phyloP scores from a whole-genome alignment of 306 rosid species.

The Ochetophila trinervis region DNA sequence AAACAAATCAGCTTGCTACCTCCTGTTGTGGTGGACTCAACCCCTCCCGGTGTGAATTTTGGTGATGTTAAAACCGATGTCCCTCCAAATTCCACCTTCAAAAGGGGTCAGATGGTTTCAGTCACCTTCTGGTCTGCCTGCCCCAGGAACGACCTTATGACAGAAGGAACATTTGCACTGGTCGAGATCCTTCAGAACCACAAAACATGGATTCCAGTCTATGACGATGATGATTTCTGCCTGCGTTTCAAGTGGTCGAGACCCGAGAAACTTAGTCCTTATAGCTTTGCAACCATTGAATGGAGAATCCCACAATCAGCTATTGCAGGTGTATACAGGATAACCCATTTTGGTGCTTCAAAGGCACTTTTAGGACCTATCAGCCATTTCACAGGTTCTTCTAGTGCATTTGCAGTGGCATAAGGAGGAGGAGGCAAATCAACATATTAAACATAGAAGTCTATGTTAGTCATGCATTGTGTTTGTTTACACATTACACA shows the following conservation, averaged over 20 bases:
- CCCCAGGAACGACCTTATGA: conserved; percentile 27
- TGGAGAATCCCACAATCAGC: conserved; percentile 18
- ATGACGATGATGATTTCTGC: conserved; percentile 29
- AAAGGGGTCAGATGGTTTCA: conserved; percentile 8
- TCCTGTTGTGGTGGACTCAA: conserved; percentile 19
- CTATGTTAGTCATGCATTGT: not conserved
- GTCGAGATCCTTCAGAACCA: conserved; percentile 16
- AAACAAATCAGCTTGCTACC: conserved; percentile 26
- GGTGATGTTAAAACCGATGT: conserved; percentile 16
- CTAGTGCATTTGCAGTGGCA: conserved; percentile 23
- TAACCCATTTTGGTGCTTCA: conserved; percentile 22
- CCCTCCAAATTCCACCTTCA: conserved; percentile 15
- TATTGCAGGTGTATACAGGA: conserved; percentile 16
- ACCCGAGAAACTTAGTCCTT: conserved; percentile 22
- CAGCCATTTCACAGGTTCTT: conserved; percentile 18
- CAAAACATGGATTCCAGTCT: conserved; percentile 24
- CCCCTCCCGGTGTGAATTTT: conserved; percentile 18
- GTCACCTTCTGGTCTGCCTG: conserved; percentile 32
- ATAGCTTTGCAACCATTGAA: conserved; percentile 22
- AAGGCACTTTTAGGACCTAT: conserved; percentile 16
- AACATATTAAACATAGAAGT: not conserved
- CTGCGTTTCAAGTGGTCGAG: conserved; percentile 23
- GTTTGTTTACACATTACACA: not conserved
- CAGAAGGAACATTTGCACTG: conserved; percentile 28
- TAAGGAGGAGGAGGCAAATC: not conserved